Conservation (phyloP, 2,329 filamentous ascomycete genomes). For the Ceratocystis colombiana region DNA sequence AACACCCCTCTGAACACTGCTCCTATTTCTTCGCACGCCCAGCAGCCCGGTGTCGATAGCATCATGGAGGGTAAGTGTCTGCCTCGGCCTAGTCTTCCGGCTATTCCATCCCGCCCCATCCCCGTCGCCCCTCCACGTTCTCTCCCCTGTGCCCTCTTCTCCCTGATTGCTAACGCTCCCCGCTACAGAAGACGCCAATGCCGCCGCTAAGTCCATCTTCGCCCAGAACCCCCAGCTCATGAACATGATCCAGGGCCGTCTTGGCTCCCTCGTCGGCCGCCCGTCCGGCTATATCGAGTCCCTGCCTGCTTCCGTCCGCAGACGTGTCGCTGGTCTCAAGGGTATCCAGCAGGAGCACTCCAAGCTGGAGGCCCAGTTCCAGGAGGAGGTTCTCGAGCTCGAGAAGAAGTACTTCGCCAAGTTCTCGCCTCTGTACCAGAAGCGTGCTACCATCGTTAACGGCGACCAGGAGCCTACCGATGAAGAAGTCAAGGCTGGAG, state of each 20-base stretch:
- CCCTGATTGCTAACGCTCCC: neutral
- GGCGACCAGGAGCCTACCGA: slow-evolving; percentile 76
- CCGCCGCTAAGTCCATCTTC: slow-evolving; percentile 55
- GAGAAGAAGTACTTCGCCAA: slow-evolving; percentile 99
- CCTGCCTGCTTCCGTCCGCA: slow-evolving; percentile 76
- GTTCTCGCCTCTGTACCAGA: slow-evolving; percentile 94
- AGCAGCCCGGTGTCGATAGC: slow-evolving; percentile 84
- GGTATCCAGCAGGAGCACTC: slow-evolving; percentile 98
- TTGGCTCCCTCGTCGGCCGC: slow-evolving; percentile 82
- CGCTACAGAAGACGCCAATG: slow-evolving; percentile 70
- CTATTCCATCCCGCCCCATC: neutral
- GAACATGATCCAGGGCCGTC: slow-evolving; percentile 94
- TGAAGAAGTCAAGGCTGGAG: slow-evolving; percentile 74
- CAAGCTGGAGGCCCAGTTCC: slow-evolving; percentile 95
- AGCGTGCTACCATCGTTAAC: slow-evolving; percentile 87
- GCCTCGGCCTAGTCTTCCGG: neutral
- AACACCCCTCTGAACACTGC: slow-evolving; percentile 95
- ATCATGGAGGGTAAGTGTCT: slow-evolving; percentile 83
- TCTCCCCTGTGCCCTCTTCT: no score
- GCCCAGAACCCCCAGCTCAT: slow-evolving; percentile 91
- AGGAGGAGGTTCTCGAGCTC: slow-evolving; percentile 92
- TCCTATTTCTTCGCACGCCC: slow-evolving; percentile 93
- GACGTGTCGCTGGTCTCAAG: slow-evolving; percentile 89
- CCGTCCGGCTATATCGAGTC: slow-evolving; percentile 98
- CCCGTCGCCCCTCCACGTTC: slow-evolving; percentile 29